Evolutionary conservation across 306 rosid genomes (phyloP).

Genomic region (Corylus americana): DNA sequence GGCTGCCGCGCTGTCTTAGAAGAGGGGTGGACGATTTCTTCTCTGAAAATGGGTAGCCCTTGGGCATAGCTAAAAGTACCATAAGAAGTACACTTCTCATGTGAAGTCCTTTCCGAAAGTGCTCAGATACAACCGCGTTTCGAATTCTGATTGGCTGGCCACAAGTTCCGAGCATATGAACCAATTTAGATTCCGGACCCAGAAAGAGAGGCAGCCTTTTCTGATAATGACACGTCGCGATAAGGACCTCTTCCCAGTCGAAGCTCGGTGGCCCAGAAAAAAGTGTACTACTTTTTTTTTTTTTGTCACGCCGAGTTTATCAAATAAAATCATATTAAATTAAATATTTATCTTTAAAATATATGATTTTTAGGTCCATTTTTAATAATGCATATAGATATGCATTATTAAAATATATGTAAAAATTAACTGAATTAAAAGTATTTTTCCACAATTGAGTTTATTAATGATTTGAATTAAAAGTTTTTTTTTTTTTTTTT

Average conservation of each 20-base stretch:
- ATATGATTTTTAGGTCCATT: too few relatives aligned
- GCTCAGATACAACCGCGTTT: conserved; percentile 17
- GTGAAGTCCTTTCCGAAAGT: neutral
- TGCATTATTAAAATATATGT: too few relatives aligned
- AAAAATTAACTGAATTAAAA: too few relatives aligned
- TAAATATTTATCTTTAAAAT: too few relatives aligned
- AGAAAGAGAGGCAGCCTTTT: conserved; percentile 25
- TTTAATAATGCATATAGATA: too few relatives aligned
- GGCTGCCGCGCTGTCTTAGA: neutral
- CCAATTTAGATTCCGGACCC: conserved; percentile 12
- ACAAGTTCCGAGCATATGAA: neutral
- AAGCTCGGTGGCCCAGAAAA: neutral
- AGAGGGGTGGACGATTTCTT: neutral
- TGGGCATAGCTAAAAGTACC: neutral
- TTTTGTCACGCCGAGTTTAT: too few relatives aligned
- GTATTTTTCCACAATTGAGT: too few relatives aligned
- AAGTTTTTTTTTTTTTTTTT: too few relatives aligned
- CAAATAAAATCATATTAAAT: too few relatives aligned
- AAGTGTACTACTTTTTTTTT: too few relatives aligned
- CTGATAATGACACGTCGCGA: neutral
- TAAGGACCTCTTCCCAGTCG: neutral
- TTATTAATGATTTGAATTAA: too few relatives aligned
- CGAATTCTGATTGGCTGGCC: conserved; percentile 1
- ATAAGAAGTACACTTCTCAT: neutral
- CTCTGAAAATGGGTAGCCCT: neutral